Evolutionary conservation across 2,329 filamentous ascomycete genomes (phyloP), one percentile per base, ranked within the genome.

Genomic region (Fusarium sp.): DNA sequence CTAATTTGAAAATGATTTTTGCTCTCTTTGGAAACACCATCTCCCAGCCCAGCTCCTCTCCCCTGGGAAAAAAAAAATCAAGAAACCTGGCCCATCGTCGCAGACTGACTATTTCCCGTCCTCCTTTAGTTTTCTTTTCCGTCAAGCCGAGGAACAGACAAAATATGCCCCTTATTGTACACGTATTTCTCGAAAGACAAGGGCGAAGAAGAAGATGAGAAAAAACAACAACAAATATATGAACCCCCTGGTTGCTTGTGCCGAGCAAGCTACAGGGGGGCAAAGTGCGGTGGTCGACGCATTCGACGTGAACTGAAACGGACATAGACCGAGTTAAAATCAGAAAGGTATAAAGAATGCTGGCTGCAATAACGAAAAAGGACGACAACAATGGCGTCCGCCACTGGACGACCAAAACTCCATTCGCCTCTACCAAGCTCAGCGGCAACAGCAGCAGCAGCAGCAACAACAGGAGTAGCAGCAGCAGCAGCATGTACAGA

Each of bases 351-450:
- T 75, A 71, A 67, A 67, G 62, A 71, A 67, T 62, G 55, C 56
- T 62, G 58, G 55, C 53, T 63, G 58, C 66, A 55, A 55, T 60
- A 61, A 64, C 38, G 44, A 75, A 70, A 73, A 73, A 72, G 67
- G 72, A 73, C 27, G 46, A 75, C 62, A 69, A 66, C 36, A 64
- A 57, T 56, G 46, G 60, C 62, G 58, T 42, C 62, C 71, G 67
- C 64, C 55, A 33, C 68, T 35, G 56, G 69, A 69, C 68, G 67
- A 72, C 76, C 70, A 56, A 71, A 79, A 79, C 77, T 79, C 77
- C 77, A 69, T 74, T 71, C 70, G 67, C 70, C 76, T 76, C 63
- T 74, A 72, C 69, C 53, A 76, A 73, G 74, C 67, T 76, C 56
- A 69, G 27, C 46, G 17, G 24, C 27, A 44, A 14, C 20, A 40